Evolutionary conservation across 2,329 filamentous ascomycete species (phyloP), one percentile per base, ranked within the genome.

Genomic region (Pseudogymnoascus sp.): DNA sequence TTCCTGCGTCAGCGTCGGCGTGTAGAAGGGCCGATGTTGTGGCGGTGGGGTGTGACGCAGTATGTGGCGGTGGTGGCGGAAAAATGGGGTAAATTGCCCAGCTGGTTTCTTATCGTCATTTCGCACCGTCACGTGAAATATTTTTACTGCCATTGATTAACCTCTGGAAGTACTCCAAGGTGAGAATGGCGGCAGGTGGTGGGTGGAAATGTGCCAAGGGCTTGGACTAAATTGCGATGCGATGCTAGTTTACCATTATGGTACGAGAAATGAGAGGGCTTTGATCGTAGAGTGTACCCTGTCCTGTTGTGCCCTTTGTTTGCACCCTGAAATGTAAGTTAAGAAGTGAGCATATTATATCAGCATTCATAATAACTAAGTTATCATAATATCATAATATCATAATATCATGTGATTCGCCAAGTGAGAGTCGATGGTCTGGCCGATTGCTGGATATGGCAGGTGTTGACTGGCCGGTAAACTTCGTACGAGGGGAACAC

Each of bases 331-430:
- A 18, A 42, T 42, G n/a, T 42, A 11, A 42, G 38, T 7, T 42
- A 11, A 42, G 38, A 16, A 16, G 11, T 42, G 38, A 21, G 38
- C 38, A 16, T 40, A 40, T 40, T 40, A 18, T 18, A 38, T 38
- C 35, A 40, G 38, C 38, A 40, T 40, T 18, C 35, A 38, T 38
- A 40, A 40, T n/a, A n/a, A n/a, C n/a, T n/a, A n/a, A n/a, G n/a
- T n/a, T 40, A 23, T 23, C 8, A 47, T 50, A 50, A 28, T 50
- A 50, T 50, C 44, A 50, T 50, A 40, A 40, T 40, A 23, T 23
- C 8, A 47, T 50, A 50, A 28, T 50, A 50, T 50, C 44, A 50
- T 50, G 44, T 50, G 44, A 50, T 31, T 47, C 44, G 44, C 44
- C 44, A 50, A 50, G 21, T 14, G 44, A 50, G 44, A 25, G 25